Conservation (phyloP, 2,329 filamentous ascomycete species). For the Venturia effusa region DNA sequence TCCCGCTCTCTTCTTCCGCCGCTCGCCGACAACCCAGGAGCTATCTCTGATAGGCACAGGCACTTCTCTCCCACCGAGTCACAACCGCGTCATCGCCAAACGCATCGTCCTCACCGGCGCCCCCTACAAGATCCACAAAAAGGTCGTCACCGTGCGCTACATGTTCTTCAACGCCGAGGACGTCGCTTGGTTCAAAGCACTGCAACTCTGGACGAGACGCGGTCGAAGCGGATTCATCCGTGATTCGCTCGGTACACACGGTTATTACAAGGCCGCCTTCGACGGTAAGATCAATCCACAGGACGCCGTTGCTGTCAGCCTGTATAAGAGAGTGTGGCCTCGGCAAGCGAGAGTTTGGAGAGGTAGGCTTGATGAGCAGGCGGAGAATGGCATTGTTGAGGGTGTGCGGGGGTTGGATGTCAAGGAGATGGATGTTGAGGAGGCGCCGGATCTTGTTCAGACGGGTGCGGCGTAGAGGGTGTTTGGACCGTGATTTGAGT, state of each 20-base stretch:
- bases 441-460: slow-evolving; percentile 2
- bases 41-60: slow-evolving; percentile 76
- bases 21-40: slow-evolving; percentile 33
- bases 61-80: slow-evolving; percentile 68
- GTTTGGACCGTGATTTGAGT: background rate
- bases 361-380: background rate
- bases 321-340: slow-evolving; percentile 49
- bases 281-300: slow-evolving; percentile 93
- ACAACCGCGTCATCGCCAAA: slow-evolving; percentile 76
- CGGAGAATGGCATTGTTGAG: background rate
- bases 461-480: background rate
- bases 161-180: slow-evolving; percentile 99
- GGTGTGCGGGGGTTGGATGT: background rate
- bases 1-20: slow-evolving; percentile 79
- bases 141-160: slow-evolving; percentile 90
- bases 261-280: slow-evolving; percentile 99
- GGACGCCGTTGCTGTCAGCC: slow-evolving; percentile 80
- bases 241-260: slow-evolving; percentile 88
- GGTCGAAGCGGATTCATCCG: slow-evolving; percentile 87
- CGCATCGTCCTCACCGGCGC: slow-evolving; percentile 89
- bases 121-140: slow-evolving; percentile 98
- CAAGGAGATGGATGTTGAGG: slow-evolving; percentile 2
- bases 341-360: slow-evolving; percentile 46
- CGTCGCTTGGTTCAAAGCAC: slow-evolving; percentile 92
- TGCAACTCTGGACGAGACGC: slow-evolving; percentile 87